These are phyloP conservation scores for Microstegium vimineum DNA, from an alignment of 176 grass and related monocot species.

Conservation along the genomic window DNA sequence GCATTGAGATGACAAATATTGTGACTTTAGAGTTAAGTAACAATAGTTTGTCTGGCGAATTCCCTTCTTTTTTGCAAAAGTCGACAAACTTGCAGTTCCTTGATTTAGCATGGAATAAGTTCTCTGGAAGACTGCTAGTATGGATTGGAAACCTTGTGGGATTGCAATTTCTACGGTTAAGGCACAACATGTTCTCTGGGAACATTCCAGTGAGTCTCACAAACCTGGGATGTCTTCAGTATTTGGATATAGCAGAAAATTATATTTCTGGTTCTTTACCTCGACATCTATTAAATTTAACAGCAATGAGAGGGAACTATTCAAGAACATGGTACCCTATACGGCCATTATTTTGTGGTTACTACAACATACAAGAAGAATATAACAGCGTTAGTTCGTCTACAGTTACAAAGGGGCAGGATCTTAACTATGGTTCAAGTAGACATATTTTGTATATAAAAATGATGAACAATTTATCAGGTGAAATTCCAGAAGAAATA, in stretches of 20 bases:
- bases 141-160: background rate
- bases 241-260: background rate
- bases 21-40: background rate
- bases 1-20: background rate
- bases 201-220: background rate
- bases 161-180: background rate
- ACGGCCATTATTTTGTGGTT: background rate
- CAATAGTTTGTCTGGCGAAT: slow-evolving; percentile 31
- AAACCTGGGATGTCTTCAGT: background rate
- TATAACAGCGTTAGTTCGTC: background rate
- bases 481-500: slow-evolving; percentile 3
- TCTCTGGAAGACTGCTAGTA: background rate
- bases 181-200: background rate
- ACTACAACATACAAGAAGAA: background rate
- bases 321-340: background rate
- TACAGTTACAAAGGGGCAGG: background rate
- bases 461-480: background rate
- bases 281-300: background rate
- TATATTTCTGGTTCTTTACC: background rate
- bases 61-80: background rate
- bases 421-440: background rate
- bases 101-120: background rate
- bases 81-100: background rate
- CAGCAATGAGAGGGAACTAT: background rate
- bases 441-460: background rate